A percentile compares a stretch with the other conserved stretches of the same genome.
These are phyloP conservation scores for Podaxis sp. DNA, from an alignment of 768 basidiomycete genomes.

Conservation along the genomic window DNA sequence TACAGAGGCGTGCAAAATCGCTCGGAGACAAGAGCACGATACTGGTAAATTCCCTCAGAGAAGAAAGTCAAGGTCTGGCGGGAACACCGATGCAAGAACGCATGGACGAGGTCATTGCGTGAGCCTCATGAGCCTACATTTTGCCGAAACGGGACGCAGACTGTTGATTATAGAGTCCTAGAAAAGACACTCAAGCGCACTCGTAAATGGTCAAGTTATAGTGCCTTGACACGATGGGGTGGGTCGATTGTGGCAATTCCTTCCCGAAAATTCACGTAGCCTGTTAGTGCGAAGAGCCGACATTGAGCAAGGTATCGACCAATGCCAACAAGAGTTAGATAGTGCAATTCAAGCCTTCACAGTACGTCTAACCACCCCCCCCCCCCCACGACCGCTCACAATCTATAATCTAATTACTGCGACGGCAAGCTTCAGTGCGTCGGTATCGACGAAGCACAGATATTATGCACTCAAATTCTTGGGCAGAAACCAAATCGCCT, in stretches of 20 bases:
- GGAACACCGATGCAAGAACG: constrained; percentile 40
- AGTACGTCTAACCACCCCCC: constrained; percentile 33
- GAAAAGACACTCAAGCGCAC: constrained; percentile 38
- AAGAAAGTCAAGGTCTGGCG: constrained; percentile 36
- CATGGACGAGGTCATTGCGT: constrained; percentile 47
- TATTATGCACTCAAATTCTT: not conserved
- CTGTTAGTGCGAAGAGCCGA: constrained; percentile 44
- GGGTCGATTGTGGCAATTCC: constrained; percentile 17
- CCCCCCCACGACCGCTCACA: not conserved
- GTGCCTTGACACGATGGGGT: constrained; percentile 39
- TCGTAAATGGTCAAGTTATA: constrained; percentile 38
- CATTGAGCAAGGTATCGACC: constrained; percentile 46
- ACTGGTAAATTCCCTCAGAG: constrained; percentile 38
- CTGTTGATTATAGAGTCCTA: constrained; percentile 35
- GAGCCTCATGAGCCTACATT: constrained; percentile 20
- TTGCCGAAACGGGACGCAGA: not conserved
- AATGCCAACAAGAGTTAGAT: constrained; percentile 42
- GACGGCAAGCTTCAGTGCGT: constrained; percentile 25
- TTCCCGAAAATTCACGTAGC: not conserved
- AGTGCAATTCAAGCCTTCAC: constrained; percentile 42
- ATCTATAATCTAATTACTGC: not conserved
- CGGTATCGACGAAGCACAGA: not conserved
- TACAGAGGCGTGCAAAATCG: constrained; percentile 41
- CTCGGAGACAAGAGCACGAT: constrained; percentile 42
- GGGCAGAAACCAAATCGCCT: constrained; percentile 3